Conservation (phyloP, 2,329 filamentous ascomycete species). For the Ophiostoma ips region DNA sequence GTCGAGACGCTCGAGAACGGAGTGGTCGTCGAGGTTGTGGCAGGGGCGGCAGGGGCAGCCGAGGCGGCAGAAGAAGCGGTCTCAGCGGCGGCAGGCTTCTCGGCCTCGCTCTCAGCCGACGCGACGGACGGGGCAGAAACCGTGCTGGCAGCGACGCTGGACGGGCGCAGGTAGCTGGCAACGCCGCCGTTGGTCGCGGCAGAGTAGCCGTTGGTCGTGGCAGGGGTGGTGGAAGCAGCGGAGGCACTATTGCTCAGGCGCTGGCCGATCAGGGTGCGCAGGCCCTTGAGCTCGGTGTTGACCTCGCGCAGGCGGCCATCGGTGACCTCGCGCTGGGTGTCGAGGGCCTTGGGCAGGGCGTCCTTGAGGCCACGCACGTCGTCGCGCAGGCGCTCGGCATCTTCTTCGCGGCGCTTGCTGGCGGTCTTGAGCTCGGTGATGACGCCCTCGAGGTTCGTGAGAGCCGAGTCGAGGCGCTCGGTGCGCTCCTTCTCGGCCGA, state of each 20-base stretch:
- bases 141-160: conserved; percentile 13
- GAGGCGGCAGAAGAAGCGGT: conserved; percentile 1
- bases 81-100: conserved; percentile 15
- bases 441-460: conserved; percentile 73
- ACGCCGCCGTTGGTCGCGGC: not conserved
- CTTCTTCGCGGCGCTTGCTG: conserved; percentile 70
- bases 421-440: conserved; percentile 70
- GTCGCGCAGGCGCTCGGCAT: conserved; percentile 71
- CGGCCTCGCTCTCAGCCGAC: conserved; percentile 10
- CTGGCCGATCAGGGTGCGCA: conserved; percentile 72
- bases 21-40: not conserved
- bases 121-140: conserved; percentile 9
- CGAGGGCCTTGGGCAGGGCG: conserved; percentile 74
- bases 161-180: conserved; percentile 19
- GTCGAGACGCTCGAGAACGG: too few species aligned
- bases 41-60: conserved; percentile 8
- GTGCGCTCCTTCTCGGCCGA: conserved; percentile 73
- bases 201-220: not conserved
- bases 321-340: conserved; percentile 72
- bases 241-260: conserved; percentile 32
- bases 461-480: conserved; percentile 64
- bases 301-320: conserved; percentile 75
- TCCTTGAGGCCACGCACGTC: conserved; percentile 75
- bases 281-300: conserved; percentile 72
- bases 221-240: not conserved